A percentile compares a stretch with the other conserved stretches of the same genome.
These are phyloP conservation scores for Wickerhamomyces chambardii DNA, from an alignment of 805 yeast genomes.

Conservation along the genomic window DNA sequence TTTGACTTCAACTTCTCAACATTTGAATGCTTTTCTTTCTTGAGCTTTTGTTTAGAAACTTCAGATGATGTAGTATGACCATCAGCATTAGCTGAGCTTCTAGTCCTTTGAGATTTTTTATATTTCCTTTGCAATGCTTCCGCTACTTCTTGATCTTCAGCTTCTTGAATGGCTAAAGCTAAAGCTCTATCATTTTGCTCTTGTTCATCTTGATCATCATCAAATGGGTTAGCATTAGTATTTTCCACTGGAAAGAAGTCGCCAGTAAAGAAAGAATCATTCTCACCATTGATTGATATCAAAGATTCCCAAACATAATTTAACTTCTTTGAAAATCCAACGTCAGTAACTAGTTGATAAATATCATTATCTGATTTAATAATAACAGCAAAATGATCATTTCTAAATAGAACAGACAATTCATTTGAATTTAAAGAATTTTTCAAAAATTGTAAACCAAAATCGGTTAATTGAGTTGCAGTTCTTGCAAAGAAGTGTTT, in stretches of 20 bases:
- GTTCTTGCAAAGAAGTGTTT: conserved; percentile 48
- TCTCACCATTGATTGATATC: conserved; percentile 53
- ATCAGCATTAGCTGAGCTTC: neutral
- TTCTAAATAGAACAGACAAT: conserved; percentile 71
- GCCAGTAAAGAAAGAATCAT: conserved; percentile 66
- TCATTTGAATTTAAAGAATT: conserved; percentile 39
- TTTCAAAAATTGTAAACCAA: conserved; percentile 47
- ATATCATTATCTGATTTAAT: conserved; percentile 39
- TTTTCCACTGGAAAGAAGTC: conserved; percentile 37
- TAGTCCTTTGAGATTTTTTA: conserved; percentile 1
- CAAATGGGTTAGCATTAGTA: conserved; percentile 13
- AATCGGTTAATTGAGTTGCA: conserved; percentile 66
- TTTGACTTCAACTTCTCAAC: too few relatives aligned
- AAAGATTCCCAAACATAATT: conserved; percentile 81
- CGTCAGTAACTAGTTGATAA: conserved; percentile 66
- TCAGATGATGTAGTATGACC: too few relatives aligned
- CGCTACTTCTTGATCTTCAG: conserved; percentile 48
- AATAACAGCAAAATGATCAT: conserved; percentile 80
- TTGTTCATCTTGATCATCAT: conserved; percentile 12
- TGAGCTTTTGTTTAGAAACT: too few relatives aligned
- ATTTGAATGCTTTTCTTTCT: too few relatives aligned
- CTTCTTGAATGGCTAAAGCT: conserved; percentile 38
- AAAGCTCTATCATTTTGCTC: conserved; percentile 32
- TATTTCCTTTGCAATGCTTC: conserved; percentile 30
- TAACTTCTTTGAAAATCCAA: conserved; percentile 38